phyloP scores from a whole-genome alignment of 345 rosid species.

The Hibiscus tridactylites region DNA sequence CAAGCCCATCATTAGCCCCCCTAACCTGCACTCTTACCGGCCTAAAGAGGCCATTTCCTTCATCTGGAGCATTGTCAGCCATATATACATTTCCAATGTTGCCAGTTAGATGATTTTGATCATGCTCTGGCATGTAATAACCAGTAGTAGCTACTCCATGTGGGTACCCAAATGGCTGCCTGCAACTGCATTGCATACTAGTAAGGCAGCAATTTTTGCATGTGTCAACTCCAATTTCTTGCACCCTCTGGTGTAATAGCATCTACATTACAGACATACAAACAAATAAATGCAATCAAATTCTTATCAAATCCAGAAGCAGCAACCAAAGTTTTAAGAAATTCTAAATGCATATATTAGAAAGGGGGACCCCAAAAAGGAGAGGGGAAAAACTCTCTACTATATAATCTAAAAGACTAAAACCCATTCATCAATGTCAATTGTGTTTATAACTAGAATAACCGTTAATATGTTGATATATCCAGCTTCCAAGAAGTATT shows the following conservation, averaged over 20 bases:
- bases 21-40: conserved; percentile 86
- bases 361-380: not conserved
- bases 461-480: not conserved
- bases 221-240: conserved; percentile 75
- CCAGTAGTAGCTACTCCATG: conserved; percentile 46
- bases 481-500: not conserved
- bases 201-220: conserved; percentile 75
- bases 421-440: not conserved
- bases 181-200: conserved; percentile 71
- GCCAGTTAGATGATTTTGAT: conserved; percentile 42
- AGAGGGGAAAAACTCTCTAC: too few relatives aligned
- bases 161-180: conserved; percentile 62
- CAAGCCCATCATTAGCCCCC: conserved; percentile 93
- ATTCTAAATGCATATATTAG: conserved; percentile 12
- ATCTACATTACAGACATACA: conserved; percentile 40
- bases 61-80: conserved; percentile 63
- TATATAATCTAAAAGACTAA: not conserved
- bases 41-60: conserved; percentile 64
- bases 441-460: not conserved
- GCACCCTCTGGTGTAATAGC: conserved; percentile 88
- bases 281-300: conserved; percentile 8
- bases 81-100: conserved; percentile 58
- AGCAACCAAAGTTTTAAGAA: conserved; percentile 1
- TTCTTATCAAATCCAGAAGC: conserved; percentile 10
- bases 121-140: conserved; percentile 73